Evolutionary conservation across 805 yeast genomes (phyloP).

Genomic region (Candida berthetii): DNA sequence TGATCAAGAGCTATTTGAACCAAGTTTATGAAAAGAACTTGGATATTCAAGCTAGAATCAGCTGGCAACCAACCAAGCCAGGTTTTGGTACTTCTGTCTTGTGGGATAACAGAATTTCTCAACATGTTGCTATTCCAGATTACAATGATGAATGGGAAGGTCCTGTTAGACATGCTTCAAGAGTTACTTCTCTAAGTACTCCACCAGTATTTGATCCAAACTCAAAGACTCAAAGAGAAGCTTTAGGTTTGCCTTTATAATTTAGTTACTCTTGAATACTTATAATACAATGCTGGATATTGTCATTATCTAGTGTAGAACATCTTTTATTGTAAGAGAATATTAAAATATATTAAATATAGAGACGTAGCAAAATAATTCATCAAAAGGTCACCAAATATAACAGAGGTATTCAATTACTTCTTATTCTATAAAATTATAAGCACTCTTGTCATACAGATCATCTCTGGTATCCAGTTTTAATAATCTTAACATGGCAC

Average conservation of each 20-base stretch:
- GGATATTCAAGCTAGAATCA: slow-evolving; percentile 50
- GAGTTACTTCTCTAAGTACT: slow-evolving; percentile 48
- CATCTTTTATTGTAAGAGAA: too few species aligned
- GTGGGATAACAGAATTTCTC: slow-evolving; percentile 53
- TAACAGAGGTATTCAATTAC: too few species aligned
- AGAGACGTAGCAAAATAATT: too few species aligned
- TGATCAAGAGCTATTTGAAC: slow-evolving; percentile 37
- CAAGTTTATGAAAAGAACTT: slow-evolving; percentile 40
- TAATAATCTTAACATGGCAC: slow-evolving; percentile 9
- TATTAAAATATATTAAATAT: too few species aligned
- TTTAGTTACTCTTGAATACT: too few species aligned
- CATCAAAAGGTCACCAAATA: too few species aligned
- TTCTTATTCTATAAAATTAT: too few species aligned
- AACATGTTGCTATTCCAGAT: slow-evolving; percentile 44
- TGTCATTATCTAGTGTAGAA: too few species aligned
- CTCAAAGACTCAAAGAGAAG: slow-evolving; percentile 47
- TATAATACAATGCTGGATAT: too few species aligned
- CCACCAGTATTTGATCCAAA: slow-evolving; percentile 42
- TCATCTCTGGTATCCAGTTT: not conserved
- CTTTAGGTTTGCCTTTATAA: slow-evolving; percentile 29
- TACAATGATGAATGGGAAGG: slow-evolving; percentile 39
- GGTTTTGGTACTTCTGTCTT: slow-evolving; percentile 43
- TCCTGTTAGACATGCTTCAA: slow-evolving; percentile 47
- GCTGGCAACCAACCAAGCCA: slow-evolving; percentile 37
- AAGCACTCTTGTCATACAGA: too few species aligned